Evolutionary conservation across 2,329 filamentous ascomycete genomes (phyloP).

Genomic region (Lachnellula arida): DNA sequence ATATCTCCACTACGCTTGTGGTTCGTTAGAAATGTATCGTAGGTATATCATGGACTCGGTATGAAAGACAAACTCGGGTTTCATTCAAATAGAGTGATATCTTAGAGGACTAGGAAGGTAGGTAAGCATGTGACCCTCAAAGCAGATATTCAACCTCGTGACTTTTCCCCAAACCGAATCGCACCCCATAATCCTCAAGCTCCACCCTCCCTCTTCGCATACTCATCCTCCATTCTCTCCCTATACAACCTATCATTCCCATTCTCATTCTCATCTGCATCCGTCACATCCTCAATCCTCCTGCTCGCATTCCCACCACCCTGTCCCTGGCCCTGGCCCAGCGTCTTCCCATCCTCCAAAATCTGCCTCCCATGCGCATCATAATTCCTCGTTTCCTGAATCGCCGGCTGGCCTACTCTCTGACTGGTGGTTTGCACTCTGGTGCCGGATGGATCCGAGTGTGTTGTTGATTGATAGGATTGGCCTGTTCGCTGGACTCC

Average conservation of each 20-base stretch:
- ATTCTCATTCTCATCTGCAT: background rate
- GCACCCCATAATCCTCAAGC: background rate
- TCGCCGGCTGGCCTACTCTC: constrained; percentile 1
- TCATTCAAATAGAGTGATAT: no score
- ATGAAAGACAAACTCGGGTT: no score
- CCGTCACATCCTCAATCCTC: constrained; percentile 5
- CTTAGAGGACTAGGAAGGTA: no score
- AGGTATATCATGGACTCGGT: no score
- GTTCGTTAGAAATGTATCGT: no score
- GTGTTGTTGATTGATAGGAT: constrained; percentile 1
- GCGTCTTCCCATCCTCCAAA: constrained; percentile 1
- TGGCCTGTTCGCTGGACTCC: background rate
- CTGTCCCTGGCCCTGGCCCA: background rate
- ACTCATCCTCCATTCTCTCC: constrained; percentile 1
- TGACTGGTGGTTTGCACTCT: constrained; percentile 1
- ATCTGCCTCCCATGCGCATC: constrained; percentile 3
- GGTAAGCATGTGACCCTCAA: no score
- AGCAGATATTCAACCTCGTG: no score
- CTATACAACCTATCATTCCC: background rate
- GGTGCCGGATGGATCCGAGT: constrained; percentile 1
- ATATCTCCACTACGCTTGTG: no score
- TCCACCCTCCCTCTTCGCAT: constrained; percentile 1
- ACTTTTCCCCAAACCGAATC: background rate
- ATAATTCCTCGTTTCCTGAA: constrained; percentile 6
- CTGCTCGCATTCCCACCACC: background rate